These are phyloP conservation scores for Solanum piurae DNA, from an alignment of 257 asterid species.

Conservation along the genomic window DNA sequence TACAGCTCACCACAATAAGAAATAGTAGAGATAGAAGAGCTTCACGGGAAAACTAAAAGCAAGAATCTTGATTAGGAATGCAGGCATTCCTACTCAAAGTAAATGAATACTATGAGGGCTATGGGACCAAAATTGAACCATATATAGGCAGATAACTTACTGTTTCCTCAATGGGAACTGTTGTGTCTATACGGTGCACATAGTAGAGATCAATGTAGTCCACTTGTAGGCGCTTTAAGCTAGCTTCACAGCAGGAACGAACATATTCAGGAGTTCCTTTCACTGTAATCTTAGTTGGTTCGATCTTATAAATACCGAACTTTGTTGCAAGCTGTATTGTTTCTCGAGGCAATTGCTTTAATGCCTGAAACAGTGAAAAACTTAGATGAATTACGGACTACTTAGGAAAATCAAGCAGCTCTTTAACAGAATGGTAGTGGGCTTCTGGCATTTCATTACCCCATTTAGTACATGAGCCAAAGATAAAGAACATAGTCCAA, in stretches of 20 bases:
- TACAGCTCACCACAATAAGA: not conserved
- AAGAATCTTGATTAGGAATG: not conserved
- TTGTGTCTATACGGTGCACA: constrained; percentile 41
- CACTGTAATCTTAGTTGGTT: constrained; percentile 18
- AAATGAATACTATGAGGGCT: not conserved
- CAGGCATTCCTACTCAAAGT: not conserved
- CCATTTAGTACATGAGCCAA: not conserved
- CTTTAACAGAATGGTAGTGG: not conserved
- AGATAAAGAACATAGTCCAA: not conserved
- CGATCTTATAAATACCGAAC: constrained; percentile 32
- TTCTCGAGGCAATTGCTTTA: constrained; percentile 53
- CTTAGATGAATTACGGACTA: not conserved
- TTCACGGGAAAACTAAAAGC: not conserved
- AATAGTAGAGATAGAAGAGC: not conserved
- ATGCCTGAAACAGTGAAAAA: constrained; percentile 25
- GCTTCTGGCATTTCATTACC: not conserved
- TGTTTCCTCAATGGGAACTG: constrained; percentile 59
- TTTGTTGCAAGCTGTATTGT: constrained; percentile 50
- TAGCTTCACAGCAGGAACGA: constrained; percentile 54
- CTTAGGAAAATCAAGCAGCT: not conserved
- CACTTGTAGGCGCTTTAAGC: constrained; percentile 49
- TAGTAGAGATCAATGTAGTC: constrained; percentile 56
- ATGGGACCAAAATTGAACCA: not conserved
- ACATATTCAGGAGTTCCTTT: constrained; percentile 55
- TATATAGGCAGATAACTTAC: constrained; percentile 12